Evolutionary conservation across 495 filamentous ascomycete genomes (phyloP).

Genomic region (Penicillium lividum): DNA sequence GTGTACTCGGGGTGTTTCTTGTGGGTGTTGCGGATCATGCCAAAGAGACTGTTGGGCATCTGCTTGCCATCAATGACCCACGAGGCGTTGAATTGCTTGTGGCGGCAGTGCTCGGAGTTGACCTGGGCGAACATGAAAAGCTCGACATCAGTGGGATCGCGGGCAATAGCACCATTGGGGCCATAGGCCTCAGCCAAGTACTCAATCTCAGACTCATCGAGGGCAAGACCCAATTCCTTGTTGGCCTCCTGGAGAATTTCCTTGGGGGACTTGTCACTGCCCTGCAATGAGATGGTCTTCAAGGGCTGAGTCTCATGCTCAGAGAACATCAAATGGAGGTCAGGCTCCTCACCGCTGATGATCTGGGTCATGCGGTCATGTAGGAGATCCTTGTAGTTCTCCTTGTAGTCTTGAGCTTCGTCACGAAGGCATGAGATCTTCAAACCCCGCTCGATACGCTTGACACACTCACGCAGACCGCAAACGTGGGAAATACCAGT

Average conservation of each 20-base stretch:
- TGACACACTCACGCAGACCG: constrained; percentile 68
- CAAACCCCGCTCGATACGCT: constrained; percentile 86
- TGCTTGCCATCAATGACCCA: constrained; percentile 93
- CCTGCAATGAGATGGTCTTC: constrained; percentile 69
- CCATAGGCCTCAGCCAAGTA: constrained; percentile 86
- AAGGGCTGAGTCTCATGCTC: constrained; percentile 70
- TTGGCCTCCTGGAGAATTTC: constrained; percentile 81
- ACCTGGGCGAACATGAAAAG: constrained; percentile 99
- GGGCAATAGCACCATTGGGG: constrained; percentile 63
- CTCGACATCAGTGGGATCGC: constrained; percentile 85
- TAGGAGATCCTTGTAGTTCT: constrained; percentile 68
- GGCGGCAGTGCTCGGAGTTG: constrained; percentile 61
- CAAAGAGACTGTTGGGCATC: constrained; percentile 79
- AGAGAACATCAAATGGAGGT: constrained; percentile 74
- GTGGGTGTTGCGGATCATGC: constrained; percentile 95
- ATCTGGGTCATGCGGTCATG: constrained; percentile 94
- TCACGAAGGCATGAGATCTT: constrained; percentile 59
- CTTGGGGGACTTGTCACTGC: constrained; percentile 58
- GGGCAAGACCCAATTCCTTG: constrained; percentile 73
- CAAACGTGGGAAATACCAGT: constrained; percentile 94
- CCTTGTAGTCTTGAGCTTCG: constrained; percentile 36
- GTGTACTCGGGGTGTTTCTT: constrained; percentile 73
- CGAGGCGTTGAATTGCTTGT: constrained; percentile 90
- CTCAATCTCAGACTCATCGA: constrained; percentile 89
- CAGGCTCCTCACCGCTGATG: constrained; percentile 63